phyloP scores from a whole-genome alignment of 805 yeast species.

The Suhomyces faveliae region DNA sequence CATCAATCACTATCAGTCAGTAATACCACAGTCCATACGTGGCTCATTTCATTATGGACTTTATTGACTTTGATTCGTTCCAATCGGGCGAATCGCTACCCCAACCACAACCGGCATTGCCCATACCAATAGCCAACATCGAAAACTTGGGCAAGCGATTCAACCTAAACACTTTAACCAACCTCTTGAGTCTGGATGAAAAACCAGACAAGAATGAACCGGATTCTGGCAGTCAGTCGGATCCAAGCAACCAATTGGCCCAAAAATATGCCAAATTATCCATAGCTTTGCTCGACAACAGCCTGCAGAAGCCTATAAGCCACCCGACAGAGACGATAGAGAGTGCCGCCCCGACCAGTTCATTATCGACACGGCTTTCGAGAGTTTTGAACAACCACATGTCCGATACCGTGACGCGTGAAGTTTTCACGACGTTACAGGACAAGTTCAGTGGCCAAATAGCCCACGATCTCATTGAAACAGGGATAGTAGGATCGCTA shows the following conservation, averaged over 20 bases:
- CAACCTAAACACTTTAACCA: conserved; percentile 31
- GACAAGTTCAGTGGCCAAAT: conserved; percentile 27
- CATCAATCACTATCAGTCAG: not conserved
- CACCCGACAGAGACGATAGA: not conserved
- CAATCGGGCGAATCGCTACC: conserved; percentile 15
- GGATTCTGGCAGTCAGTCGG: too few species aligned
- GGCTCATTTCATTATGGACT: conserved; percentile 31
- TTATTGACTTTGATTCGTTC: conserved; percentile 39
- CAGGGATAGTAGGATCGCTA: conserved; percentile 55
- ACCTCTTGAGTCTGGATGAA: conserved; percentile 26
- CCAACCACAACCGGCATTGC: conserved; percentile 42
- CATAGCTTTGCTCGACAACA: conserved; percentile 33
- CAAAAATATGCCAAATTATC: conserved; percentile 51
- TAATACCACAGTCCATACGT: too few species aligned
- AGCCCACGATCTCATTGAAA: conserved; percentile 40
- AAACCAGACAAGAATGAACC: not conserved
- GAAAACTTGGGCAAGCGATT: conserved; percentile 33
- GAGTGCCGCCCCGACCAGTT: not conserved
- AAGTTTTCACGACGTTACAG: conserved; percentile 32
- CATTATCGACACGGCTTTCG: conserved; percentile 45
- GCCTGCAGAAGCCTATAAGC: conserved; percentile 5
- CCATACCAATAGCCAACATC: conserved; percentile 41
- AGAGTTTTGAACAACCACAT: conserved; percentile 48
- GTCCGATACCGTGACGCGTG: conserved; percentile 33
- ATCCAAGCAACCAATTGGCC: conserved; percentile 24